Evolutionary conservation across 2,329 filamentous ascomycete species (phyloP).

Genomic region (Xylaria sp.): DNA sequence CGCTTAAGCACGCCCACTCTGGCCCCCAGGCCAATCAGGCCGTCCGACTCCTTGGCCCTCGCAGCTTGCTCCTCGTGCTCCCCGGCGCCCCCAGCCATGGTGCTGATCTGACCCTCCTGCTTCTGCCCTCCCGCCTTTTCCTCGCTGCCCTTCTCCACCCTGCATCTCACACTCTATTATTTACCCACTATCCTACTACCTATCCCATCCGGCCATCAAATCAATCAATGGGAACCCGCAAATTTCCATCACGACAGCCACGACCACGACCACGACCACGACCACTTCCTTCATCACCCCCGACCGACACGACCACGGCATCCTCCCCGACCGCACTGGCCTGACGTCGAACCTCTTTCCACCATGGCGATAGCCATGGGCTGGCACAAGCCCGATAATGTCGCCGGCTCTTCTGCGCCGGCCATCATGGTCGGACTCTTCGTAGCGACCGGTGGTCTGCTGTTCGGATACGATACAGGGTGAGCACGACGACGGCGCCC

Average conservation of each 20-base stretch:
- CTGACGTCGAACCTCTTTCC: constrained; percentile 53
- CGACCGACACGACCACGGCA: constrained; percentile 26
- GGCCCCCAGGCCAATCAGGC: constrained; percentile 26
- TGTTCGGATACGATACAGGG: constrained; percentile 74
- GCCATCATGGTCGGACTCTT: constrained; percentile 74
- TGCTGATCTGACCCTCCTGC: constrained; percentile 27
- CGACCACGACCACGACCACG: constrained; percentile 26
- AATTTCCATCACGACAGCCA: constrained; percentile 28
- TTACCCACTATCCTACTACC: constrained; percentile 31
- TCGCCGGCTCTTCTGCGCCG: constrained; percentile 71
- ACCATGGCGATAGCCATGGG: constrained; percentile 69
- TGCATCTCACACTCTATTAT: constrained; percentile 33
- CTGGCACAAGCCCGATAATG: constrained; percentile 76
- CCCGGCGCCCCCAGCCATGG: constrained; percentile 19
- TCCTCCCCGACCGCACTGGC: constrained; percentile 44
- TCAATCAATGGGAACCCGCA: constrained; percentile 35
- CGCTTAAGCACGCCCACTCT: constrained; percentile 31
- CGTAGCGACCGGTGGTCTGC: constrained; percentile 68
- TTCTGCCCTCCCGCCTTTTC: constrained; percentile 31
- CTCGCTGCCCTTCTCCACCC: constrained; percentile 32
- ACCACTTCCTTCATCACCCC: constrained; percentile 23
- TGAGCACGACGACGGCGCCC: constrained; percentile 44
- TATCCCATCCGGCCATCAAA: constrained; percentile 22
- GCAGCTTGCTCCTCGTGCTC: constrained; percentile 25
- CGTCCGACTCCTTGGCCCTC: constrained; percentile 21